Conservation (phyloP, 2,329 filamentous ascomycete species). For the Dactylellina leptospora region DNA sequence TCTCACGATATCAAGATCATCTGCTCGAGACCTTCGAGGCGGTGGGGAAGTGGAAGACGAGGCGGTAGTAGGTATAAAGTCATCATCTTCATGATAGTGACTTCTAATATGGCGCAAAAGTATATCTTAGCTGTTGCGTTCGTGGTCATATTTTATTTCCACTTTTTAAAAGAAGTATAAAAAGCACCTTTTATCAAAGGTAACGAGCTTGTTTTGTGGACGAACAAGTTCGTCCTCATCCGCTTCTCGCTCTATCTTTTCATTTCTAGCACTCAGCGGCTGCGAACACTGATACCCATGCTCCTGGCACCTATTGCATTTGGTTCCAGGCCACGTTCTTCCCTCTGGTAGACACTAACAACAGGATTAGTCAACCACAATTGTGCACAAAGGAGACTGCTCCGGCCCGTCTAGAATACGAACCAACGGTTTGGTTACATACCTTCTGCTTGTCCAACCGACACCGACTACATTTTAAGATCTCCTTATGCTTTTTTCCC, state of each 20-base stretch:
- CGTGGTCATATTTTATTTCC: conserved; percentile 6
- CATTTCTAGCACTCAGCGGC: conserved; percentile 53
- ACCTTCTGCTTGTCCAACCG: conserved; percentile 53
- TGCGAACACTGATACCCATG: conserved; percentile 53
- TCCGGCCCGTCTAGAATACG: conserved; percentile 29
- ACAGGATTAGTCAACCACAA: conserved; percentile 28
- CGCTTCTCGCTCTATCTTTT: conserved; percentile 53
- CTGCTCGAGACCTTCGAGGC: conserved; percentile 17
- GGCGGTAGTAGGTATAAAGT: conserved; percentile 33
- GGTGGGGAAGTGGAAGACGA: conserved; percentile 38
- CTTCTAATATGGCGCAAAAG: conserved; percentile 33
- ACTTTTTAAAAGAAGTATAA: conserved; percentile 12
- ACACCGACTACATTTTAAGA: conserved; percentile 53
- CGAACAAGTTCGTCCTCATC: conserved; percentile 47
- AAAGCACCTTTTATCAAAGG: conserved; percentile 47
- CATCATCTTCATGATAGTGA: conserved; percentile 47
- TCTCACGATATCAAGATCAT: conserved; percentile 37
- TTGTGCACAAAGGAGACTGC: neutral
- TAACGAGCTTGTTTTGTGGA: conserved; percentile 16
- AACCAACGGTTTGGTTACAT: conserved; percentile 30
- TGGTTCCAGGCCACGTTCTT: conserved; percentile 51
- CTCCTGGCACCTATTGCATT: conserved; percentile 53
- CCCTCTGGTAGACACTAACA: conserved; percentile 51
- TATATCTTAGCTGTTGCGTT: conserved; percentile 30
- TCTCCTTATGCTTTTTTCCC: conserved; percentile 53